These are phyloP conservation scores for Cantharellus anzutake DNA, from an alignment of 768 basidiomycete species.

Conservation along the genomic window DNA sequence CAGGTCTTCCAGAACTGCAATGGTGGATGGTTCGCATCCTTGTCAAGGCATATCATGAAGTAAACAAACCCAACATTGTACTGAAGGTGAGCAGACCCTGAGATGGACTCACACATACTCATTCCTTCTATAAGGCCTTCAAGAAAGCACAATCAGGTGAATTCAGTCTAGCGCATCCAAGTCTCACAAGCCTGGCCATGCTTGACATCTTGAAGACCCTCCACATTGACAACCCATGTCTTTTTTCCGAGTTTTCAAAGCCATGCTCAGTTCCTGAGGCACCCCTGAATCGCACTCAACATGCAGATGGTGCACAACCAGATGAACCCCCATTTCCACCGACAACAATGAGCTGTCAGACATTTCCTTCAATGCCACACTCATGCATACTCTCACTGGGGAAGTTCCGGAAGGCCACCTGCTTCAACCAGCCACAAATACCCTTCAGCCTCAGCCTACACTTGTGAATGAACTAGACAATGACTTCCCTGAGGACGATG, in stretches of 20 bases:
- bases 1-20: background rate
- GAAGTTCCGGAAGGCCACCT: too few species aligned
- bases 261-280: background rate
- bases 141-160: background rate
- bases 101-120: slow-evolving; percentile 5
- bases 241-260: background rate
- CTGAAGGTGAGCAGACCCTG: too few species aligned
- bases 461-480: too few species aligned
- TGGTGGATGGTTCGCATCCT: background rate
- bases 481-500: too few species aligned
- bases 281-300: background rate
- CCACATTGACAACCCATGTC: background rate
- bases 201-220: background rate
- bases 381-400: too few species aligned
- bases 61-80: background rate
- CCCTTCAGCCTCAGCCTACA: too few species aligned
- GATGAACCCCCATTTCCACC: too few species aligned
- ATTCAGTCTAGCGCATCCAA: background rate
- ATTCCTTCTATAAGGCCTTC: background rate
- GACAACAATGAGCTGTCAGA: too few species aligned
- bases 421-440: too few species aligned
- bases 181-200: background rate
- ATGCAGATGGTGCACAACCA: too few species aligned
- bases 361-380: too few species aligned
- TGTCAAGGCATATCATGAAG: background rate